Evolutionary conservation across 352 stramenopile genomes (phyloP), one percentile per base, ranked within the genome.

Genomic region (Phytophthora syringae): DNA sequence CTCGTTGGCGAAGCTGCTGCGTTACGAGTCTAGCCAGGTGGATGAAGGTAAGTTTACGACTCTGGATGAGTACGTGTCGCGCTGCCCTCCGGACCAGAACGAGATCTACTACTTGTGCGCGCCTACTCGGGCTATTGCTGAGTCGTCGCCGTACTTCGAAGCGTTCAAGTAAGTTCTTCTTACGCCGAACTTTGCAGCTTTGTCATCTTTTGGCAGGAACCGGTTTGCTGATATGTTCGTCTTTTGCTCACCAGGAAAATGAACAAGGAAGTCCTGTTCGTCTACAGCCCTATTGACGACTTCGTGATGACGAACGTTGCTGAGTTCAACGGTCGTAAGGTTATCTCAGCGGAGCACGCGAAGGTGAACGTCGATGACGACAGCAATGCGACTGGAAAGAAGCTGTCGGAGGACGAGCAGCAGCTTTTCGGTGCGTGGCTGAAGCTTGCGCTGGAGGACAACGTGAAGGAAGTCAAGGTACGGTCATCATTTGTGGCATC

Each of bases 261-360:
- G 53, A 95, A 95, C 72, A 95, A 94, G 74, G 93, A 98, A 66
- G 98, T 99, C 43, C 74, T 99, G 43, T 99, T 99, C 63, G 83
- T 99, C 44, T 99, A 99, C 81, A 97, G 93, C 67, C 85, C 97
- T 7, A 99, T 99, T 60, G 98, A 99, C 67, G 98, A 99, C 73
- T 99, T 99, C 66, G 98, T 99, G 44, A 99, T 99, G 96, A 97
- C 92, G 32, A 99, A 99, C 76, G 79, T 99, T 47, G 93, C 84
- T 47, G 89, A 96, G 60, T 99, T 98, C 70, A 97, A 99, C 76
- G 95, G 93, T 58, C 86, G 97, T 21, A 96, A 98, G 74, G 79
- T 99, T 36, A 84, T 99, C 9, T 98, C 95, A 54, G 96, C 95
- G 0, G 98, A 99, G 79, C 92, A 96, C 53, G 92, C 95, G 24